These are phyloP conservation scores for Penicillium subrubescens DNA, from an alignment of 495 filamentous ascomycete species.

Conservation along the genomic window DNA sequence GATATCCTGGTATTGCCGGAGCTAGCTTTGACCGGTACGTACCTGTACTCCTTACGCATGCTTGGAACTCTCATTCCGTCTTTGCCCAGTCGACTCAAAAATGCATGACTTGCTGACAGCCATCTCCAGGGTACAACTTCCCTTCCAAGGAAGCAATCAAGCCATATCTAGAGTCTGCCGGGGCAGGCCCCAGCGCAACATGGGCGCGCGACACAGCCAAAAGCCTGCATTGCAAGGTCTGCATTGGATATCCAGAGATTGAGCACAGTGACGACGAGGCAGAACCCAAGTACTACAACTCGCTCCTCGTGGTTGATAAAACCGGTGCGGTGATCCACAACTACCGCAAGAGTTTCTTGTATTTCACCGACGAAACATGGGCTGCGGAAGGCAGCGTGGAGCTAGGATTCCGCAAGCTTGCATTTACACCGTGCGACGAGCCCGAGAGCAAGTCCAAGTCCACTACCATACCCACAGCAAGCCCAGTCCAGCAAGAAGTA, in stretches of 20 bases:
- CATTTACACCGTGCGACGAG: slow-evolving; percentile 21
- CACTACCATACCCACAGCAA: neutral
- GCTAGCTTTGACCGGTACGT: slow-evolving; percentile 81
- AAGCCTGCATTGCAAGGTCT: slow-evolving; percentile 76
- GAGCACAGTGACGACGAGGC: slow-evolving; percentile 15
- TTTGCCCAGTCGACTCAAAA: neutral
- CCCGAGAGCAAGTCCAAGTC: neutral
- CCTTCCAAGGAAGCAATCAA: slow-evolving; percentile 72
- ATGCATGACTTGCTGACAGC: neutral
- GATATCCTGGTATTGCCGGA: slow-evolving; percentile 82
- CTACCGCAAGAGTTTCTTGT: slow-evolving; percentile 89
- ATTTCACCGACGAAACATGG: slow-evolving; percentile 92
- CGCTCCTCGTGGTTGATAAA: slow-evolving; percentile 74
- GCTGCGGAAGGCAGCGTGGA: slow-evolving; percentile 71
- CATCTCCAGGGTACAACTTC: slow-evolving; percentile 81
- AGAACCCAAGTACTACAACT: slow-evolving; percentile 68
- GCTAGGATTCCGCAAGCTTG: slow-evolving; percentile 46
- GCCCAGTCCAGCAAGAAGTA: neutral
- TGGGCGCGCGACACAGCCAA: slow-evolving; percentile 80
- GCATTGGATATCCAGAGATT: slow-evolving; percentile 86
- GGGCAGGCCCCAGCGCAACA: slow-evolving; percentile 68
- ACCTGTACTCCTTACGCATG: neutral
- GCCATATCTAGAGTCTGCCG: slow-evolving; percentile 79
- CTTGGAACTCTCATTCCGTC: neutral
- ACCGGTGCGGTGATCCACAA: slow-evolving; percentile 72